Conservation (phyloP, 495 filamentous ascomycete species). For the Xanthoparmelia taractica region DNA sequence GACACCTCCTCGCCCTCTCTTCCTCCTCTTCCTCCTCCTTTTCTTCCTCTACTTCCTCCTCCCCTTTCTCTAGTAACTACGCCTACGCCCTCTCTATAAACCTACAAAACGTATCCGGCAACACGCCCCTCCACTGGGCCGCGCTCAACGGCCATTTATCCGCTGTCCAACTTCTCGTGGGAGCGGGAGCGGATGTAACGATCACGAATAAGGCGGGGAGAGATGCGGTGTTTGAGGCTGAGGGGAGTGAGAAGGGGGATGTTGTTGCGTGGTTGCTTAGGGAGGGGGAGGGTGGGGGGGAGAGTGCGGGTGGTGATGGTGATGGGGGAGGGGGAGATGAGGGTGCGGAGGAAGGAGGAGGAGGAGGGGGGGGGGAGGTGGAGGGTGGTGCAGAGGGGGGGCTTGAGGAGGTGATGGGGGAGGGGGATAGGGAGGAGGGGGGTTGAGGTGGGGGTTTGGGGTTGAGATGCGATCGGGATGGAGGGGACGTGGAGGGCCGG, state of each 20-base stretch:
- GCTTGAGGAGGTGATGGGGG: conserved; percentile 1
- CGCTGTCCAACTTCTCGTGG: conserved; percentile 65
- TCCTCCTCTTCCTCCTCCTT: too few species aligned
- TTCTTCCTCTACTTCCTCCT: too few species aligned
- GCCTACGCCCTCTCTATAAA: conserved; percentile 39
- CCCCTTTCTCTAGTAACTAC: too few species aligned
- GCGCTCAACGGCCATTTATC: conserved; percentile 78
- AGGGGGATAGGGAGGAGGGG: conserved; percentile 3
- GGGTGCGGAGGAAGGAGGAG: not conserved
- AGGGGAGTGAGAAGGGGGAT: conserved; percentile 58
- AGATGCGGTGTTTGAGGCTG: conserved; percentile 78
- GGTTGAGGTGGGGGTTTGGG: not conserved
- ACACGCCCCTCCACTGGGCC: conserved; percentile 89
- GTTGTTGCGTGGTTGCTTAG: conserved; percentile 59
- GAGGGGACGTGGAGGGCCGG: not conserved
- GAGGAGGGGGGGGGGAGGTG: too few species aligned
- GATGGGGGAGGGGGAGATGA: not conserved
- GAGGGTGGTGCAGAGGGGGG: not conserved
- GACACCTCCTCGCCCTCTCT: conserved; percentile 41
- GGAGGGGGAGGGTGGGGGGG: conserved; percentile 39
- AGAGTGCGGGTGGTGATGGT: conserved; percentile 24
- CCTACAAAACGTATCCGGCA: conserved; percentile 66
- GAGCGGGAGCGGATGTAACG: conserved; percentile 64
- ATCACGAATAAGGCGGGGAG: conserved; percentile 75
- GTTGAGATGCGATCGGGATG: too few species aligned